These are phyloP conservation scores for Juglanconis oblonga DNA, from an alignment of 2,329 filamentous ascomycete genomes.

Conservation along the genomic window DNA sequence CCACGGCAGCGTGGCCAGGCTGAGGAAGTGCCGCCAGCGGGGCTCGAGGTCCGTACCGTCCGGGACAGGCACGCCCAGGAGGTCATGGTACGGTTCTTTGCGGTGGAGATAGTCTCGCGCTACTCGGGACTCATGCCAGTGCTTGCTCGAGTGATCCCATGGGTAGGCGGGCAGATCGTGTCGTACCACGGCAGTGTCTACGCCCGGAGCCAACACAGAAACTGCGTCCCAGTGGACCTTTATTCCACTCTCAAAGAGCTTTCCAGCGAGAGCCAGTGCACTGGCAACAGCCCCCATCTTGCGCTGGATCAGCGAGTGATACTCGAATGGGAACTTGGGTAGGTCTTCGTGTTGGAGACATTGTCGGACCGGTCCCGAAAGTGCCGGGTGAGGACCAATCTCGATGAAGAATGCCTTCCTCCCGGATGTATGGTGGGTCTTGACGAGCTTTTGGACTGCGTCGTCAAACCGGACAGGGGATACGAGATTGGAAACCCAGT, in stretches of 20 bases:
- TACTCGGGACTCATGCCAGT: conserved; percentile 36
- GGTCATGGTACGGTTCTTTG: conserved; percentile 34
- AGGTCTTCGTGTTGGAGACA: not conserved
- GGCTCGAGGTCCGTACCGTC: conserved; percentile 20
- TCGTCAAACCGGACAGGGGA: not conserved
- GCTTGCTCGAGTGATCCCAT: conserved; percentile 42
- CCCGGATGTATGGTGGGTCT: not conserved
- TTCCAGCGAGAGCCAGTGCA: conserved; percentile 41
- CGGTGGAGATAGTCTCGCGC: conserved; percentile 33
- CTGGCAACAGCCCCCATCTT: conserved; percentile 47
- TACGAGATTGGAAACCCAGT: conserved; percentile 4
- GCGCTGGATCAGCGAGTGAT: conserved; percentile 45
- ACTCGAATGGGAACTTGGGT: conserved; percentile 19
- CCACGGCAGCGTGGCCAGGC: conserved; percentile 30
- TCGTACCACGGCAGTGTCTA: not conserved
- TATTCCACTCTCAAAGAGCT: conserved; percentile 42
- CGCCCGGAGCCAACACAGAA: not conserved
- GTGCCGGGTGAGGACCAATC: conserved; percentile 27
- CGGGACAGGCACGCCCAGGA: conserved; percentile 33
- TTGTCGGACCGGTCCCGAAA: conserved; percentile 28
- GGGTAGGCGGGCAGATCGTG: conserved; percentile 40
- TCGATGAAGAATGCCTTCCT: conserved; percentile 24
- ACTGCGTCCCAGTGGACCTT: conserved; percentile 41
- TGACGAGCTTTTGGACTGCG: not conserved
- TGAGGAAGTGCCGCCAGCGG: conserved; percentile 17